Evolutionary conservation across 163 green algal species (phyloP).

Genomic region (Chloromonas sp.): DNA sequence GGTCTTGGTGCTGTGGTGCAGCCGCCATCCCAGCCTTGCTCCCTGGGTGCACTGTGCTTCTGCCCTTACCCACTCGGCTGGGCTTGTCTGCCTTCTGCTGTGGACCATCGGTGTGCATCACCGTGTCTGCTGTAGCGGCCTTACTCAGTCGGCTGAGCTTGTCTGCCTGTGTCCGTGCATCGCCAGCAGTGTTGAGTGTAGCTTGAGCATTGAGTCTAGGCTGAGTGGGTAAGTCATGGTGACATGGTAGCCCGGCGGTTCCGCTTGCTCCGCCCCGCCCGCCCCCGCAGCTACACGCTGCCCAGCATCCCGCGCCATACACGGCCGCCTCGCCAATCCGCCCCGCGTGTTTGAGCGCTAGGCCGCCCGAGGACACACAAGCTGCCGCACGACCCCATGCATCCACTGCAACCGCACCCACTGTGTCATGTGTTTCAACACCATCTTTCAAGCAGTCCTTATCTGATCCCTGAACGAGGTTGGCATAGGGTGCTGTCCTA

Average conservation of each 20-base stretch:
- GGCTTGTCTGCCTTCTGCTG: no score
- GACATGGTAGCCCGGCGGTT: neutral
- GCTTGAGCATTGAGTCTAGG: neutral
- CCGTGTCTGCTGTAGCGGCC: neutral
- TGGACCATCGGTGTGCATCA: neutral
- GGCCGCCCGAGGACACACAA: conserved; percentile 77
- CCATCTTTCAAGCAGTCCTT: no score
- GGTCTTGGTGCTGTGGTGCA: no score
- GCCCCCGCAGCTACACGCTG: neutral
- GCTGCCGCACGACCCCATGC: conserved; percentile 43
- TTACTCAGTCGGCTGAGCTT: neutral
- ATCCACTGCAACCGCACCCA: conserved; percentile 33
- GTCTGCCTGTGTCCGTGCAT: no score
- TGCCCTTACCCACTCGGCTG: neutral
- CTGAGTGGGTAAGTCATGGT: neutral
- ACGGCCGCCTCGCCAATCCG: conserved; percentile 76
- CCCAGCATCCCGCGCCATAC: conserved; percentile 73
- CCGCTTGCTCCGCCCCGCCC: neutral
- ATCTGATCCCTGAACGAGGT: no score
- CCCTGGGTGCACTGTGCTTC: neutral
- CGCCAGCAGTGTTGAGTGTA: no score
- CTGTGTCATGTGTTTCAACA: conserved; percentile 23
- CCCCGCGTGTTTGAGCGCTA: conserved; percentile 72
- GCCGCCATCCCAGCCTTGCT: no score
- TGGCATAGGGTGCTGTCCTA: no score